Base-by-base conservation (phyloP, 805 yeast genomes). In the Kluyveromyces starmeri region DNA sequence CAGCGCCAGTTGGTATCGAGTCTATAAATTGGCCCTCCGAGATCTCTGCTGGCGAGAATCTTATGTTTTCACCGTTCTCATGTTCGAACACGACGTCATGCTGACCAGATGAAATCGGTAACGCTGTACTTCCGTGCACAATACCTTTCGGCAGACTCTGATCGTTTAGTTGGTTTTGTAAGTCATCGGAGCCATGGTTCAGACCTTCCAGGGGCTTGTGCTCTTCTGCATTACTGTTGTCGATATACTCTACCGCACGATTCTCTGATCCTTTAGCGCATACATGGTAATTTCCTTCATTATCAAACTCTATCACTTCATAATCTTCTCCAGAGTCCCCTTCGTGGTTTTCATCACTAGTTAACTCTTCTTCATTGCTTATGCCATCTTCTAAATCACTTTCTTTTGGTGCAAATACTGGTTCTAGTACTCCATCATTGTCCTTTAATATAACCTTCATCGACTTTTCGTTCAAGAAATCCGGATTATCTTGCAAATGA, bases 401-500 rank as follows among this genome's bases (percentile, higher is more conserved):
- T 18, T 19, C 17, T 12, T 26, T 20, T 4, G 27, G 15, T 20
- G 32, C 27, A 9, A 34, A 15, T 9, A 34, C 21, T 4, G 37
- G 37, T 27, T 34, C 21, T 7, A 34, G 10, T 8, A 15, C 32
- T 10, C 31, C 36, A 23, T 25, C 24, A 20, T 35, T 37, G 29
- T 45, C 45, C 28, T 47, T 44, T 7, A 48, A 41, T 3, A 48
- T 48, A 16, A 48, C 39, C 25, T 52, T 51, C 51, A 48, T 46
- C 3, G 51, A 41, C 27, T 42, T 42, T 15, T 45, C 39, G 32
- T 30, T 44, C 38, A 41, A 41, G 37, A 21, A 35, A 32, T 34
- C 46, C 23, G 34, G 51, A 34, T 37, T 30, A 26, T 53, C 58
- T 36, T 51, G 55, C 16, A 51, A 27, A 31, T 51, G 58, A 14